These are phyloP conservation scores for Diphasiastrum complanatum DNA, from an alignment of 83 land plant species.

Conservation along the genomic window DNA sequence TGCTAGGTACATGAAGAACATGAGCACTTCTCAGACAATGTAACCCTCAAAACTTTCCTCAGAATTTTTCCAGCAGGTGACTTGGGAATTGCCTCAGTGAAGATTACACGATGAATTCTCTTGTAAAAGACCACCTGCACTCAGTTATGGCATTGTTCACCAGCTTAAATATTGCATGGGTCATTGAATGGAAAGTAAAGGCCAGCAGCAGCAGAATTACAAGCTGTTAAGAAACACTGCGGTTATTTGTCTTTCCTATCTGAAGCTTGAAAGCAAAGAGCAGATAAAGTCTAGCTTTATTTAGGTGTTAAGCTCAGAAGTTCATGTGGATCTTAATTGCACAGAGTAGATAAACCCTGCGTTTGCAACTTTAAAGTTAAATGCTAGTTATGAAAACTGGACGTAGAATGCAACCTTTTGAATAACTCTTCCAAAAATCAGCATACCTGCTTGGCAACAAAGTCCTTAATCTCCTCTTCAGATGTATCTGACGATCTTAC, in stretches of 20 bases:
- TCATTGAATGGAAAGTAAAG: too few species aligned
- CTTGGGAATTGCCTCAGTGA: constrained; percentile 59
- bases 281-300: not conserved
- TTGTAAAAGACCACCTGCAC: constrained; percentile 86
- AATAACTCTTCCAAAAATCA: too few species aligned
- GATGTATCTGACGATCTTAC: constrained; percentile 4
- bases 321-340: too few species aligned
- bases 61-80: constrained; percentile 86
- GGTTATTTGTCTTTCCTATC: not conserved
- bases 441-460: constrained; percentile 14
- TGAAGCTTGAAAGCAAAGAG: not conserved
- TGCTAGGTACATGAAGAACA: too few species aligned
- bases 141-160: not conserved
- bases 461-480: constrained; percentile 1
- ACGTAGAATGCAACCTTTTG: too few species aligned
- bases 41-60: too few species aligned
- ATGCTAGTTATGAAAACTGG: not conserved
- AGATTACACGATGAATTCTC: constrained; percentile 58
- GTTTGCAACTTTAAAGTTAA: not conserved
- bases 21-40: too few species aligned
- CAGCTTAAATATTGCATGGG: too few species aligned
- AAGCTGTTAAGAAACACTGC: not conserved
- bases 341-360: not conserved
- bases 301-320: not conserved
- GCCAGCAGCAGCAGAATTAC: not conserved